Evolutionary conservation across 129 eudicot genomes (phyloP).

Genomic region (Pseudognaphalium luteoalbum): DNA sequence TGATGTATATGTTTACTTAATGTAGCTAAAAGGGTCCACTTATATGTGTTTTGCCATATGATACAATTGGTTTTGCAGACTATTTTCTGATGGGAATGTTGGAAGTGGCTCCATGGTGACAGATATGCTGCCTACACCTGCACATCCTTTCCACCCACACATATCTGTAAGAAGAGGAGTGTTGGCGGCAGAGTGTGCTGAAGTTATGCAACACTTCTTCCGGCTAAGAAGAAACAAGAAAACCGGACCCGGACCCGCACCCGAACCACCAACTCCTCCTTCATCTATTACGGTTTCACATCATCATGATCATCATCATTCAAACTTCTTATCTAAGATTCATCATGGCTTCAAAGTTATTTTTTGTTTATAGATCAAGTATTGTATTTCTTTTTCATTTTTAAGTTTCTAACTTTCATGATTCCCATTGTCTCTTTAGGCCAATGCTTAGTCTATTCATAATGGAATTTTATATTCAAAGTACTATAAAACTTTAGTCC

Average conservation of each 20-base stretch:
- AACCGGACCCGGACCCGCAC: slow-evolving; percentile 18
- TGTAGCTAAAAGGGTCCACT: background rate
- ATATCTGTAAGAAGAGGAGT: slow-evolving; percentile 66
- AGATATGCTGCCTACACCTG: slow-evolving; percentile 61
- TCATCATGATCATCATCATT: slow-evolving; percentile 29
- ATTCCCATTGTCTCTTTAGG: background rate
- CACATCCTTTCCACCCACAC: slow-evolving; percentile 91
- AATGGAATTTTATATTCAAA: background rate
- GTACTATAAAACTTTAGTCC: background rate
- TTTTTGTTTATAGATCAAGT: slow-evolving; percentile 52
- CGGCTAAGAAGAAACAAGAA: slow-evolving; percentile 67
- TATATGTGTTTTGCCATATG: background rate
- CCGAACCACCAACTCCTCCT: slow-evolving; percentile 13
- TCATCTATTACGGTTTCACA: slow-evolving; percentile 51
- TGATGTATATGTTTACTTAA: background rate
- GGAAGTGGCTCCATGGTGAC: slow-evolving; percentile 36
- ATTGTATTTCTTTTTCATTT: background rate
- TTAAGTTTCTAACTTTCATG: background rate
- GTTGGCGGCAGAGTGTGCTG: slow-evolving; percentile 73
- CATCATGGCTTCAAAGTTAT: slow-evolving; percentile 54
- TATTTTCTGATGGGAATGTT: slow-evolving; percentile 58
- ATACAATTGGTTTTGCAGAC: slow-evolving; percentile 44
- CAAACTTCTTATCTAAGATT: slow-evolving; percentile 62
- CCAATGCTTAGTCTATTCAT: background rate
- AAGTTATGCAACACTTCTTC: slow-evolving; percentile 74